Evolutionary conservation across 257 asterid species (phyloP).

Genomic region (Paraleonurus japonicus): DNA sequence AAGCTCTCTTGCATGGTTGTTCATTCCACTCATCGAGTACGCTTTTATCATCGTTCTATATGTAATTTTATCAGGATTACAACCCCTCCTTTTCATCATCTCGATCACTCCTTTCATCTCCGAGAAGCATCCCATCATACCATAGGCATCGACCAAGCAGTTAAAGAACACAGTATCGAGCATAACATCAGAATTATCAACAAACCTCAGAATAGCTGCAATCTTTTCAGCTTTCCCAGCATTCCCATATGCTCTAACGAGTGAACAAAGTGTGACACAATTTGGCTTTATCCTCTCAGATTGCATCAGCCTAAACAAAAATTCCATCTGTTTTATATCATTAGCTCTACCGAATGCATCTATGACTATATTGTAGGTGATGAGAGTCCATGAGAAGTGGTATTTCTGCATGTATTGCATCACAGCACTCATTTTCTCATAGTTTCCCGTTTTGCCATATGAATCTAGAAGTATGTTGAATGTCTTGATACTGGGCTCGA

Average conservation of each 20-base stretch:
- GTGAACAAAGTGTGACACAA: constrained; percentile 80
- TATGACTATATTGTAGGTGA: constrained; percentile 83
- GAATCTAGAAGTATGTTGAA: constrained; percentile 90
- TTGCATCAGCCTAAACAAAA: constrained; percentile 83
- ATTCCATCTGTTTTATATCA: constrained; percentile 79
- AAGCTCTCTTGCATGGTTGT: constrained; percentile 58
- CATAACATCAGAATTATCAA: constrained; percentile 69
- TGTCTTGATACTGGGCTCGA: constrained; percentile 80
- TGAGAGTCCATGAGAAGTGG: constrained; percentile 80
- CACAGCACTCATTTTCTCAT: constrained; percentile 82
- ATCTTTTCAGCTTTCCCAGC: constrained; percentile 65
- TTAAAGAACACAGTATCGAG: constrained; percentile 80
- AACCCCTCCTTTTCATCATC: constrained; percentile 72
- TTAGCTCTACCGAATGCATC: constrained; percentile 93
- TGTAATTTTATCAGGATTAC: constrained; percentile 73
- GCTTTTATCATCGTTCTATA: constrained; percentile 82
- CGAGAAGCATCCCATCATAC: constrained; percentile 79
- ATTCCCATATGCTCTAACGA: constrained; percentile 74
- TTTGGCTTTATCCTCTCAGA: constrained; percentile 80
- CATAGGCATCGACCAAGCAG: constrained; percentile 84
- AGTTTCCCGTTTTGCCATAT: constrained; percentile 75
- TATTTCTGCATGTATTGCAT: constrained; percentile 93
- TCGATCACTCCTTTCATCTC: constrained; percentile 81
- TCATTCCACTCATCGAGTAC: constrained; percentile 58
- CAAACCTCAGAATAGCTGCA: constrained; percentile 48